Evolutionary conservation across 164 flowering plant species (phyloP).

Genomic region (Piper longum): DNA sequence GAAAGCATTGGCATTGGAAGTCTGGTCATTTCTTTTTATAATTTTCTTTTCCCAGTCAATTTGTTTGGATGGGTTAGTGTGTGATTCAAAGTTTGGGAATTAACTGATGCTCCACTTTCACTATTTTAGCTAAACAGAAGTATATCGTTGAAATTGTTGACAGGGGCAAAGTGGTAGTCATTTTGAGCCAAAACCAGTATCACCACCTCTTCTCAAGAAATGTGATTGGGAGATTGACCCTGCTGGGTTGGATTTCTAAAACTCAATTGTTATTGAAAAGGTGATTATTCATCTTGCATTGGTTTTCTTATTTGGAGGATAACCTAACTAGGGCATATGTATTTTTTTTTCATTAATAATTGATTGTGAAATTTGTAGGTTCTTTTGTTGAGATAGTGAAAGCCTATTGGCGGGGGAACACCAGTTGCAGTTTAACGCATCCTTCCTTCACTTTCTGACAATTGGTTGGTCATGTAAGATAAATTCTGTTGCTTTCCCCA

Average conservation of each 20-base stretch:
- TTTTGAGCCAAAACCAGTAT: slow-evolving; percentile 88
- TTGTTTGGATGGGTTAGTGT: too few relatives aligned
- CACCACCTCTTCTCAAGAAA: slow-evolving; percentile 93
- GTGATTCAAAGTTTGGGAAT: too few relatives aligned
- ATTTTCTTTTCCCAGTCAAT: too few relatives aligned
- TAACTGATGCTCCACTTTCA: too few relatives aligned
- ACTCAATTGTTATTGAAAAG: slow-evolving; percentile 69
- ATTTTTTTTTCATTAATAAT: not conserved
- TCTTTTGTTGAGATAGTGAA: slow-evolving; percentile 93
- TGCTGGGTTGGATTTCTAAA: slow-evolving; percentile 78
- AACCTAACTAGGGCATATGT: not conserved
- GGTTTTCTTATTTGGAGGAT: not conserved
- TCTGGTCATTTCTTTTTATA: too few relatives aligned
- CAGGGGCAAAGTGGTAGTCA: slow-evolving; percentile 99
- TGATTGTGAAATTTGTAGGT: slow-evolving; percentile 23
- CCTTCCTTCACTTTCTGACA: slow-evolving; percentile 96
- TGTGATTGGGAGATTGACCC: slow-evolving; percentile 99
- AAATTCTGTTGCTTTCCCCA: not conserved
- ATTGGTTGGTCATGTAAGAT: slow-evolving; percentile 89
- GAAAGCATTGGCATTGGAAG: too few relatives aligned
- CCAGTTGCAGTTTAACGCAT: slow-evolving; percentile 98
- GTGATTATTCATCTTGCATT: slow-evolving; percentile 18
- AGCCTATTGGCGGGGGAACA: slow-evolving; percentile 94
- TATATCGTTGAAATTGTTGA: slow-evolving; percentile 1
- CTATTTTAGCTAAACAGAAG: too few relatives aligned